Conservation (phyloP, 1,284 basidiomycete genomes). For the Filobasidium uniguttulatum region DNA sequence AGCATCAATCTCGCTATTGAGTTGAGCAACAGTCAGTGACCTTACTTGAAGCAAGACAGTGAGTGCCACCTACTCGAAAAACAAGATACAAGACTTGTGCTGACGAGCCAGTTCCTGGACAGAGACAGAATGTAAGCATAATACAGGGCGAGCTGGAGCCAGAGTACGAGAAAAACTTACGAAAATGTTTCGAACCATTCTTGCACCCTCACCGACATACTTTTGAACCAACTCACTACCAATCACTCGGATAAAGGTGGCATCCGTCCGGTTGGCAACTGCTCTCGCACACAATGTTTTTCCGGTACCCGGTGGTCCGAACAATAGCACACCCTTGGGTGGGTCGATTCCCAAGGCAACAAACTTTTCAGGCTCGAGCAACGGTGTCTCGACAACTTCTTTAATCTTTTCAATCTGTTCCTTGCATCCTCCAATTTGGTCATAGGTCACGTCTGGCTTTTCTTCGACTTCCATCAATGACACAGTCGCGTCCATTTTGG, state of each 20-base stretch:
- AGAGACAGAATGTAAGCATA: not conserved
- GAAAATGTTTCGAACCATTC: slow-evolving; percentile 97
- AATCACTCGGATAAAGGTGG: slow-evolving; percentile 98
- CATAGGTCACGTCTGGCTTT: slow-evolving; percentile 93
- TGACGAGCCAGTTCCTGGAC: slow-evolving; percentile 82
- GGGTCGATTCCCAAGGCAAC: slow-evolving; percentile 98
- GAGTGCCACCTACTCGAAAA: slow-evolving; percentile 74
- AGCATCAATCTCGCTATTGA: slow-evolving; percentile 37
- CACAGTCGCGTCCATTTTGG: slow-evolving; percentile 97
- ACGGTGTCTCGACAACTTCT: slow-evolving; percentile 96
- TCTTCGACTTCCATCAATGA: slow-evolving; percentile 99
- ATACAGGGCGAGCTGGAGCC: not conserved
- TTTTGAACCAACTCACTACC: slow-evolving; percentile 98
- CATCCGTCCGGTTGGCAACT: slow-evolving; percentile 96
- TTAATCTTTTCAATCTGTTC: slow-evolving; percentile 99
- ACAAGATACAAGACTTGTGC: slow-evolving; percentile 99
- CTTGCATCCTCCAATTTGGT: slow-evolving; percentile 96
- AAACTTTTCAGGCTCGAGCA: slow-evolving; percentile 92
- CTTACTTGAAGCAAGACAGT: slow-evolving; percentile 3
- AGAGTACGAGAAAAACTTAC: not conserved
- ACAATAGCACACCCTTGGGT: slow-evolving; percentile 93
- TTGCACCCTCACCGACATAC: slow-evolving; percentile 96
- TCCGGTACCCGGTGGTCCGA: slow-evolving; percentile 92
- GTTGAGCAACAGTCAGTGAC: not conserved
- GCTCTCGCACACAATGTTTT: slow-evolving; percentile 98